Percentiles rank a stretch among this genome's conserved stretches.
phyloP scores from a whole-genome alignment of 345 rosid species.

The Carallia brachiata region DNA sequence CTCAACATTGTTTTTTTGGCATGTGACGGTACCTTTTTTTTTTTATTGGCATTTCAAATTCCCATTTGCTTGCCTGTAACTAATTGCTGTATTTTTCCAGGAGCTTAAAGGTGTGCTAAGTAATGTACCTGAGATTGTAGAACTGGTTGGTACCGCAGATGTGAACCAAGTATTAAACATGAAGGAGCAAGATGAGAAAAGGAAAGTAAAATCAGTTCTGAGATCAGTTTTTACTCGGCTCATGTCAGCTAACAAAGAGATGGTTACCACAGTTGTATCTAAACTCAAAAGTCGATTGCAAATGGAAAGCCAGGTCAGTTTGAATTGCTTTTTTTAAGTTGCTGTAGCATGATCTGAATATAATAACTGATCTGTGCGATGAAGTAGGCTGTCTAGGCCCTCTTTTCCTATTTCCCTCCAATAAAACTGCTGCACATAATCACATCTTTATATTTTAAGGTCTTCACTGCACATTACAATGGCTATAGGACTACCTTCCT shows the following conservation, averaged over 20 bases:
- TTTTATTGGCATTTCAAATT: not conserved
- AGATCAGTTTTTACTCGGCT: conserved; percentile 75
- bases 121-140: conserved; percentile 75
- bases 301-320: conserved; percentile 58
- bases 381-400: too few species aligned
- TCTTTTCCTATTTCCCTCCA: too few species aligned
- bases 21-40: not conserved
- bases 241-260: conserved; percentile 73
- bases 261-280: conserved; percentile 47
- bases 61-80: not conserved
- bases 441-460: not conserved
- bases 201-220: conserved; percentile 57
- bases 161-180: conserved; percentile 46
- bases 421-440: not conserved
- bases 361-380: not conserved
- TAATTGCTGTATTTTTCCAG: conserved; percentile 35
- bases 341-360: not conserved
- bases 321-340: not conserved
- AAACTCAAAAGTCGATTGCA: conserved; percentile 66
- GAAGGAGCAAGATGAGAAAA: conserved; percentile 46
- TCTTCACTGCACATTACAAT: not conserved
- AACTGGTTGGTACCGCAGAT: conserved; percentile 64
- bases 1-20: not conserved
- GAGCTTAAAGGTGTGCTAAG: conserved; percentile 81
- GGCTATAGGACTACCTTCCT: not conserved